phyloP scores from a whole-genome alignment of 2,329 filamentous ascomycete species.

The Aspergillus versicolor region DNA sequence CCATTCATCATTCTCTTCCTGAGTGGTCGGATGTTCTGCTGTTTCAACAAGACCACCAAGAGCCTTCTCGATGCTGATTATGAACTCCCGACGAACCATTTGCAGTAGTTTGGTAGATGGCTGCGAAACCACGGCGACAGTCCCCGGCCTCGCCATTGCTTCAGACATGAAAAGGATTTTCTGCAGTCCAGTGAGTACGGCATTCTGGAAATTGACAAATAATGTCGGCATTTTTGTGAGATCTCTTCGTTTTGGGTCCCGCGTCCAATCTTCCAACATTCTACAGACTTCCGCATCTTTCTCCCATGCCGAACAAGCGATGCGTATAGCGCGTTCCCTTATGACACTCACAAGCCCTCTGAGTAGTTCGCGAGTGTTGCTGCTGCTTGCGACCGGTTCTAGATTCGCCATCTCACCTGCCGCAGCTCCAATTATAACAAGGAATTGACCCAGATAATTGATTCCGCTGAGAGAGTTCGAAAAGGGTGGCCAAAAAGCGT shows the following conservation, averaged over 20 bases:
- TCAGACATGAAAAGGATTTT: constrained; percentile 93
- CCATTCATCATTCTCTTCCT: constrained; percentile 56
- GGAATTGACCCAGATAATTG: constrained; percentile 79
- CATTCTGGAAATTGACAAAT: constrained; percentile 82
- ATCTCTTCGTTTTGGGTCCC: constrained; percentile 76
- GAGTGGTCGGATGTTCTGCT: constrained; percentile 72
- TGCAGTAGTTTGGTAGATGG: constrained; percentile 85
- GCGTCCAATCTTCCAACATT: constrained; percentile 89
- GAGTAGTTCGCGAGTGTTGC: constrained; percentile 66
- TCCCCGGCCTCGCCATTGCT: constrained; percentile 70
- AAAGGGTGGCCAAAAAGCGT: constrained; percentile 94
- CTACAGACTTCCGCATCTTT: constrained; percentile 91
- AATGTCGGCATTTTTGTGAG: constrained; percentile 86
- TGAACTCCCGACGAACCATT: constrained; percentile 88
- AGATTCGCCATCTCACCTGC: constrained; percentile 82
- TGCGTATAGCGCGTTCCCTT: constrained; percentile 80
- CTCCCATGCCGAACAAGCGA: constrained; percentile 88
- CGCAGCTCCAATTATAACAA: constrained; percentile 79
- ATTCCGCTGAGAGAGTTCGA: constrained; percentile 91
- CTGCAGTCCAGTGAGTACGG: constrained; percentile 82
- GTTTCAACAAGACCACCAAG: constrained; percentile 97
- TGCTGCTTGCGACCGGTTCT: constrained; percentile 60
- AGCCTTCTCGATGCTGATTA: constrained; percentile 89
- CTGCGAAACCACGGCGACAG: constrained; percentile 75
- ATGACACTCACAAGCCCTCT: constrained; percentile 72